These are phyloP conservation scores for Acacia melanoxylon DNA, from an alignment of 306 rosid genomes.

Conservation along the genomic window DNA sequence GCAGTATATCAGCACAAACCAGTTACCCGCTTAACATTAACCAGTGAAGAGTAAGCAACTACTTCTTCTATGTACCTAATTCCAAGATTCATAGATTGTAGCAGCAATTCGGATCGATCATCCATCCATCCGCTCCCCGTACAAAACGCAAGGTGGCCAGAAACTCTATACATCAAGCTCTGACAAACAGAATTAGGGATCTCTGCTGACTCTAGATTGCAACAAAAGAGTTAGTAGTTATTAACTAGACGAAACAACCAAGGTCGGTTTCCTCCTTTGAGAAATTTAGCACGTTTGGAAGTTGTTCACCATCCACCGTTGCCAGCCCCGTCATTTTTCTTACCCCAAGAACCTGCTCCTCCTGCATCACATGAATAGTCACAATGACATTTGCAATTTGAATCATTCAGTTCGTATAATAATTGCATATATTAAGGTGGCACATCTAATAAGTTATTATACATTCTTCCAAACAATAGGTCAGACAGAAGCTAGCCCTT, in stretches of 20 bases:
- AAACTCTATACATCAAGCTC: conserved; percentile 11
- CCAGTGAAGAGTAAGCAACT: neutral
- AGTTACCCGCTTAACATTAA: neutral
- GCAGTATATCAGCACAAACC: neutral
- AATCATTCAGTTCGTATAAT: neutral
- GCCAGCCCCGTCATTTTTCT: conserved; percentile 32
- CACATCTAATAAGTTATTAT: neutral
- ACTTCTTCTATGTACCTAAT: neutral
- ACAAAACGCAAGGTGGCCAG: neutral
- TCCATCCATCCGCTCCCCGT: conserved; percentile 10
- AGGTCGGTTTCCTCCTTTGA: conserved; percentile 16
- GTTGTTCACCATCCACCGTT: conserved; percentile 59
- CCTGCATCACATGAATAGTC: conserved; percentile 27
- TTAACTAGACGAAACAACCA: conserved; percentile 3
- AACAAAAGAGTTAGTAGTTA: neutral
- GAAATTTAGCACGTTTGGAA: neutral
- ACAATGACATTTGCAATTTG: conserved; percentile 11
- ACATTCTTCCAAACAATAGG: neutral
- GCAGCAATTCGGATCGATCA: conserved; percentile 7
- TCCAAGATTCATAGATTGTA: conserved; percentile 13
- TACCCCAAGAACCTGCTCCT: conserved; percentile 54
- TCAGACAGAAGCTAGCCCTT: neutral
- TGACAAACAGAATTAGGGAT: neutral
- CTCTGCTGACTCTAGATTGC: conserved; percentile 1
- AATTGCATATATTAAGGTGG: neutral